phyloP scores from a whole-genome alignment of 2,329 filamentous ascomycete species.

The Sporothrix globosa region DNA sequence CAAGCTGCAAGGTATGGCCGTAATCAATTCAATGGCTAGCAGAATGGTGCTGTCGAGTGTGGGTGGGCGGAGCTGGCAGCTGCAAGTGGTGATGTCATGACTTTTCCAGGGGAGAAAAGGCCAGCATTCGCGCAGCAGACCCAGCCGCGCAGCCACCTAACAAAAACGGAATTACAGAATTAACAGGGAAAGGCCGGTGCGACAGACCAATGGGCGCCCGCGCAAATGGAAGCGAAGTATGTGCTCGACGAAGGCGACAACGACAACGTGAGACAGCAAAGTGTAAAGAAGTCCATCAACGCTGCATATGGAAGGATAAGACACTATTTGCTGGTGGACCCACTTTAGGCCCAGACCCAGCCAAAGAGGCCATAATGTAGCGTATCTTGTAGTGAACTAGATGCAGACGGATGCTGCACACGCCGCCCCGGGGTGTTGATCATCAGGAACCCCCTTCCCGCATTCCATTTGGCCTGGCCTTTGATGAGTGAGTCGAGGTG shows the following conservation, averaged over 20 bases:
- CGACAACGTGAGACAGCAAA: constrained; percentile 9
- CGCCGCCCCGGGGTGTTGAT: constrained; percentile 8
- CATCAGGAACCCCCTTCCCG: constrained; percentile 24
- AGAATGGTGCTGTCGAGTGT: constrained; percentile 3
- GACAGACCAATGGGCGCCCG: neutral
- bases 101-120: constrained; percentile 23
- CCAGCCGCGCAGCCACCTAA: constrained; percentile 10
- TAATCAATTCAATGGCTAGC: constrained; percentile 24
- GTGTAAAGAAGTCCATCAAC: neutral
- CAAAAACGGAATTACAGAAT: neutral
- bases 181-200: neutral
- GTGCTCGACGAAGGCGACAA: too few species aligned
- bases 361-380: neutral
- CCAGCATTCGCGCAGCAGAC: constrained; percentile 15
- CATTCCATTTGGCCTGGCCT: constrained; percentile 16
- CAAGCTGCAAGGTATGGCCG: constrained; percentile 4
- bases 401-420: constrained; percentile 24
- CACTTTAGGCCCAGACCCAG: constrained; percentile 13
- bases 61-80: constrained; percentile 19
- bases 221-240: neutral
- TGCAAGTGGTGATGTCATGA: constrained; percentile 32
- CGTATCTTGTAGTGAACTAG: neutral
- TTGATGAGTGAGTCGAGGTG: constrained; percentile 24
- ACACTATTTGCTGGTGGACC: neutral
- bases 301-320: constrained; percentile 23